phyloP scores from a whole-genome alignment of 148 eudicot genomes.

The Fagopyrum homotropicum region DNA sequence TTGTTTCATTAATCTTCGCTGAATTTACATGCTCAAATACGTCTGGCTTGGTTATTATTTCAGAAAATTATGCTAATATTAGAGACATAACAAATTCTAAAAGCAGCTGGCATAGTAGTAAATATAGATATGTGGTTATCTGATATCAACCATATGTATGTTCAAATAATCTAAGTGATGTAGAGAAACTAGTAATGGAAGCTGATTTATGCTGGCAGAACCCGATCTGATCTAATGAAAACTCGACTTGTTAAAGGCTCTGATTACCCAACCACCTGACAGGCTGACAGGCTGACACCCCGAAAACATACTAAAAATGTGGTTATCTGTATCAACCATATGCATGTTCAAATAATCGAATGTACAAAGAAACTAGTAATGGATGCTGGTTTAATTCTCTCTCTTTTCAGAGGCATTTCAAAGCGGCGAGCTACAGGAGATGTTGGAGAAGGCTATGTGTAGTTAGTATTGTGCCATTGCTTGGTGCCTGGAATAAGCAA shows the following conservation, averaged over 20 bases:
- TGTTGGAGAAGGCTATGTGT: conserved; percentile 69
- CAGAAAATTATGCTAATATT: too few species aligned
- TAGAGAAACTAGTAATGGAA: background rate
- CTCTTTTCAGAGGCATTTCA: conserved; percentile 63
- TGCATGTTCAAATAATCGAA: background rate
- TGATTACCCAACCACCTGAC: too few species aligned
- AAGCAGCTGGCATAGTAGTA: background rate
- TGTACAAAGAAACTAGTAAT: background rate
- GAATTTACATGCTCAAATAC: background rate
- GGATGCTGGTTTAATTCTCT: background rate
- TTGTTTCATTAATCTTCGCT: background rate
- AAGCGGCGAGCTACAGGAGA: conserved; percentile 85
- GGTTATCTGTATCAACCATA: background rate
- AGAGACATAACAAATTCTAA: background rate
- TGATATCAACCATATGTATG: background rate
- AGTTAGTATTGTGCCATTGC: background rate
- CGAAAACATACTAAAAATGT: background rate
- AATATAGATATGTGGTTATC: background rate
- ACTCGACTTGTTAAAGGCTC: background rate
- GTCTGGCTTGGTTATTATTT: background rate
- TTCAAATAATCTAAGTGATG: too few species aligned
- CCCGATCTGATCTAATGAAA: background rate
- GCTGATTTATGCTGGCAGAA: background rate
- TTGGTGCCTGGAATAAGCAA: background rate
- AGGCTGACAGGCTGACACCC: too few species aligned